A percentile compares a stretch with the other conserved stretches of the same genome.
Conservation (phyloP, 148 eudicot genomes). For the Gaultheria prostrata region DNA sequence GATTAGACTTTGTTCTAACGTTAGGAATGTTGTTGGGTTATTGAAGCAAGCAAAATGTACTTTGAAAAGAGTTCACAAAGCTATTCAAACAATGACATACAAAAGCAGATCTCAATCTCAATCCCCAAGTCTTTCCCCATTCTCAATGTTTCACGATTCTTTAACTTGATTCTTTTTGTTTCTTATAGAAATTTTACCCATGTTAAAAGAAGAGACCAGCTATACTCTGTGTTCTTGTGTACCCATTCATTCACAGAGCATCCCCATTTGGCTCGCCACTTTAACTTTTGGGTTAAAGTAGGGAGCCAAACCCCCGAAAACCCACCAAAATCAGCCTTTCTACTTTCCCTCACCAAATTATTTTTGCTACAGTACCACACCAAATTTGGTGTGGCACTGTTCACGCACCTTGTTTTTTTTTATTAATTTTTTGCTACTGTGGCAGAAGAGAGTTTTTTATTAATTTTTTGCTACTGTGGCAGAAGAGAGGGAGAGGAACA, state of each 20-base stretch:
- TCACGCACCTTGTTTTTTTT: too few relatives aligned
- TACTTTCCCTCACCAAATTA: too few relatives aligned
- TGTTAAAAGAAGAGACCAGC: constrained; percentile 10
- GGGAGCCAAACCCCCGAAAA: too few relatives aligned
- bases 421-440: too few relatives aligned
- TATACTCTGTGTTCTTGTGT: not conserved
- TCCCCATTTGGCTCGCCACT: too few relatives aligned
- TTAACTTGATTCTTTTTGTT: not conserved
- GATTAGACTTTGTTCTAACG: constrained; percentile 33
- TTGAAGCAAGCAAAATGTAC: not conserved
- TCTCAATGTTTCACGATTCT: constrained; percentile 22
- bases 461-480: too few relatives aligned
- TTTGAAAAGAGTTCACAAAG: constrained; percentile 24
- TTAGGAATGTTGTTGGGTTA: constrained; percentile 30
- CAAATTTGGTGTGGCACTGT: too few relatives aligned
- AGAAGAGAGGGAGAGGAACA: too few relatives aligned
- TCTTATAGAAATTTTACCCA: not conserved
- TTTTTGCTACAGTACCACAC: too few relatives aligned
- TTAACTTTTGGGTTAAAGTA: too few relatives aligned
- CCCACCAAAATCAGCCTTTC: too few relatives aligned
- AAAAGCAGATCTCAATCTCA: constrained; percentile 19
- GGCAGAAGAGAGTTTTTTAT: too few relatives aligned
- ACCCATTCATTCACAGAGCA: not conserved
- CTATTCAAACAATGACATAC: constrained; percentile 23
- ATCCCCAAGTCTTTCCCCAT: constrained; percentile 26